Evolutionary conservation across 2,329 filamentous ascomycete species (phyloP).

Genomic region (Metarhizium guizhouense): DNA sequence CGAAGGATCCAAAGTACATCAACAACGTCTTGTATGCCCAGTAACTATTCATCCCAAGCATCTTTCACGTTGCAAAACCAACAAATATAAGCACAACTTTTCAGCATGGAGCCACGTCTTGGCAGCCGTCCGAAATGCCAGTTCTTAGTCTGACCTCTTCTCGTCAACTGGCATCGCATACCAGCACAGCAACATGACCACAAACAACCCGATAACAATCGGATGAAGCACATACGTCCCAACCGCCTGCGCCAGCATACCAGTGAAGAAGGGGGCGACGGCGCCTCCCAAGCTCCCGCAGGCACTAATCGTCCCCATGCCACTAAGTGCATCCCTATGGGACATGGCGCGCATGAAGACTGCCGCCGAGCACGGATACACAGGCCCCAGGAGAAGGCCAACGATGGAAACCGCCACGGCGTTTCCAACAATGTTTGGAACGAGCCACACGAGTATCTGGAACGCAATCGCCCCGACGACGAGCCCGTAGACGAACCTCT

Average conservation of each 20-base stretch:
- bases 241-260: constrained; percentile 50
- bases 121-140: too few relatives aligned
- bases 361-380: constrained; percentile 65
- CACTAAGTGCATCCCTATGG: constrained; percentile 49
- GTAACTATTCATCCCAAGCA: not conserved
- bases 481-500: constrained; percentile 55
- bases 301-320: constrained; percentile 58
- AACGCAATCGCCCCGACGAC: constrained; percentile 54
- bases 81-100: too few relatives aligned
- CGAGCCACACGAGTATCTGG: constrained; percentile 68
- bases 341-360: constrained; percentile 54
- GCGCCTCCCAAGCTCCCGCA: constrained; percentile 63
- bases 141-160: constrained; percentile 50
- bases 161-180: constrained; percentile 43
- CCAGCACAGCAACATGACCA: constrained; percentile 58
- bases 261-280: constrained; percentile 56
- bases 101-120: too few relatives aligned
- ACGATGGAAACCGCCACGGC: constrained; percentile 60
- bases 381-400: constrained; percentile 66
- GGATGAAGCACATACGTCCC: constrained; percentile 59
- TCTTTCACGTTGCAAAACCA: not conserved
- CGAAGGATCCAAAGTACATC: not conserved
- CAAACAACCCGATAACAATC: constrained; percentile 57
- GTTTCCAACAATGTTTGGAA: constrained; percentile 66
- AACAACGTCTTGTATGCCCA: not conserved